Evolutionary conservation across 1,284 basidiomycete species (phyloP).

Genomic region (Macrocystidia cucumis): DNA sequence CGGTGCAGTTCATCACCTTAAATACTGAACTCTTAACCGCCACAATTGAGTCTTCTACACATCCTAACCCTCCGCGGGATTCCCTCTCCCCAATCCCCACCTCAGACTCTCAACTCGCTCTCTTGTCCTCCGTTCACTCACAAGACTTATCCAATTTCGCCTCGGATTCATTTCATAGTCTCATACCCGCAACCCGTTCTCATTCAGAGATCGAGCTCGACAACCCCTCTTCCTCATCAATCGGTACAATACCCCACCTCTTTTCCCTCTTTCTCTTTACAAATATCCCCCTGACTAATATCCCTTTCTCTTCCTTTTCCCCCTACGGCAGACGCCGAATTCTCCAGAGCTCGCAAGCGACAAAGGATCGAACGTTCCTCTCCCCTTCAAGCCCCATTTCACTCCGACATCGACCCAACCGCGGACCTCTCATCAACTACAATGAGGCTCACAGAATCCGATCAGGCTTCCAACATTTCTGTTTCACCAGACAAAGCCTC

Average conservation of each 20-base stretch:
- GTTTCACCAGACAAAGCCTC: conserved; percentile 36
- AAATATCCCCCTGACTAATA: conserved; percentile 18
- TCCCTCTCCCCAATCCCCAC: conserved; percentile 35
- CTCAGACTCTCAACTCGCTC: conserved; percentile 35
- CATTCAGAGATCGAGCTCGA: conserved; percentile 56
- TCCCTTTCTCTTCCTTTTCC: conserved; percentile 12
- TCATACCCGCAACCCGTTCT: conserved; percentile 56
- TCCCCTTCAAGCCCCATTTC: conserved; percentile 15
- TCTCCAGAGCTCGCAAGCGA: conserved; percentile 57
- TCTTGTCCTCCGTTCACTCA: conserved; percentile 8
- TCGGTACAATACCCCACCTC: conserved; percentile 15
- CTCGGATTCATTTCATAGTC: conserved; percentile 19
- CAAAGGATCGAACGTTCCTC: conserved; percentile 46
- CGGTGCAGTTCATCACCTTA: too few species aligned
- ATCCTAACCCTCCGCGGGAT: conserved; percentile 46
- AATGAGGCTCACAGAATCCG: conserved; percentile 54
- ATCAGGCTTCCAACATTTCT: conserved; percentile 43
- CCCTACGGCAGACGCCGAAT: conserved; percentile 37
- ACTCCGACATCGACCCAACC: conserved; percentile 21
- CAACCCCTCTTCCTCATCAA: conserved; percentile 20
- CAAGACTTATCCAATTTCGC: conserved; percentile 18
- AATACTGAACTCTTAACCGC: conserved; percentile 1
- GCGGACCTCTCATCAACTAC: conserved; percentile 21
- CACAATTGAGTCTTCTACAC: conserved; percentile 3
- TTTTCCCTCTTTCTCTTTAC: conserved; percentile 18